Evolutionary conservation across 345 rosid genomes (phyloP).

Genomic region (Corchorus olitorius): DNA sequence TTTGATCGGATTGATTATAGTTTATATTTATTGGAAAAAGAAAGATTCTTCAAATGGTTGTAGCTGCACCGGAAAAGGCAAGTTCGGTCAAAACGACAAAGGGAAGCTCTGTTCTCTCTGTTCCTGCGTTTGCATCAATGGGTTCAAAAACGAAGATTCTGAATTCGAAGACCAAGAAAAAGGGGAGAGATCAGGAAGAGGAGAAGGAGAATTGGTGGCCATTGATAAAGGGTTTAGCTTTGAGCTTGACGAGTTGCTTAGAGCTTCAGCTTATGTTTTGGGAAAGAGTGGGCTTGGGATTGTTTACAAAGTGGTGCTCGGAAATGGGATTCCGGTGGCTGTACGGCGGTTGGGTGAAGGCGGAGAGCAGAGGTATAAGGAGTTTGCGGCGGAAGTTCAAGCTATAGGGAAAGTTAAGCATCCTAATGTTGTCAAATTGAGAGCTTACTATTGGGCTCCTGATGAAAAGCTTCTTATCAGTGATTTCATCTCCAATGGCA

Average conservation of each 20-base stretch:
- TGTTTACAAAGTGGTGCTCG: conserved; percentile 95
- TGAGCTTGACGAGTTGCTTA: conserved; percentile 88
- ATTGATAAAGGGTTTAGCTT: conserved; percentile 89
- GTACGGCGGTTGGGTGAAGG: conserved; percentile 95
- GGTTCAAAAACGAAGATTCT: conserved; percentile 52
- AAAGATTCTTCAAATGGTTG: conserved; percentile 72
- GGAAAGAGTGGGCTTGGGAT: conserved; percentile 99
- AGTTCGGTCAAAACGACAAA: conserved; percentile 50
- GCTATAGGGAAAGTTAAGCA: conserved; percentile 92
- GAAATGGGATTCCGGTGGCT: conserved; percentile 92
- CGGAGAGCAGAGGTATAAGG: conserved; percentile 89
- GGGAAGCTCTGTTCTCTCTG: conserved; percentile 37
- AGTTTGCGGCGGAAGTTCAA: conserved; percentile 85
- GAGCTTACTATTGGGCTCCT: conserved; percentile 99
- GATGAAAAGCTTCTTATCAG: conserved; percentile 95
- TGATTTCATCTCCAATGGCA: conserved; percentile 91
- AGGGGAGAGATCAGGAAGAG: conserved; percentile 34
- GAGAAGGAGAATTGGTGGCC: conserved; percentile 85
- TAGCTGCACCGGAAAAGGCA: conserved; percentile 77
- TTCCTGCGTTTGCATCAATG: conserved; percentile 31
- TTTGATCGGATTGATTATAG: conserved; percentile 61
- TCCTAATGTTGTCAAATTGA: conserved; percentile 85
- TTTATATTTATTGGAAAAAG: conserved; percentile 90
- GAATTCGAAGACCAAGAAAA: conserved; percentile 65
- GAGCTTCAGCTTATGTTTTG: conserved; percentile 95